These are phyloP conservation scores for Fennellomyces sp. DNA, from an alignment of 371 early-diverging fungal species.

Conservation along the genomic window DNA sequence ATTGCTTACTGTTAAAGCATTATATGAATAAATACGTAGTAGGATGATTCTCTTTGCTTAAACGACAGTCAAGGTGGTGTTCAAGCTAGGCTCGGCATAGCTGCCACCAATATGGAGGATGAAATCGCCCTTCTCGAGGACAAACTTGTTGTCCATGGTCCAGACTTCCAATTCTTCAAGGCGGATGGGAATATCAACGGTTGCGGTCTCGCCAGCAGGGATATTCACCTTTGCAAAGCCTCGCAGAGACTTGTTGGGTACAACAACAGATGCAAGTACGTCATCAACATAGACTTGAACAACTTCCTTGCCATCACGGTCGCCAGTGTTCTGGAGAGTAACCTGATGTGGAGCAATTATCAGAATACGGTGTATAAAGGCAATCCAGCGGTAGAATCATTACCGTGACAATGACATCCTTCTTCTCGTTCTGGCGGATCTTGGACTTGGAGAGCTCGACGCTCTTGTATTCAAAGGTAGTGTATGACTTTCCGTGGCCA, in stretches of 20 bases:
- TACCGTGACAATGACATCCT: constrained; percentile 10
- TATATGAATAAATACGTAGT: no score
- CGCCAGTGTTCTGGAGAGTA: constrained; percentile 42
- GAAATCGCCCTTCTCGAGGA: constrained; percentile 19
- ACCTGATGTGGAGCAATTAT: constrained; percentile 13
- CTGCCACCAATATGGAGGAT: constrained; percentile 22
- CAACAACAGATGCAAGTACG: constrained; percentile 32
- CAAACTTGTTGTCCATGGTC: constrained; percentile 11
- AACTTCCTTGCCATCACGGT: constrained; percentile 48
- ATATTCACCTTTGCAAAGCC: constrained; percentile 39
- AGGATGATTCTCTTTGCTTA: background rate
- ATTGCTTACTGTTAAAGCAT: no score
- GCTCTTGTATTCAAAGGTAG: constrained; percentile 42
- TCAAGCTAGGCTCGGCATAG: constrained; percentile 12
- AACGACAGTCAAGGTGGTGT: constrained; percentile 16
- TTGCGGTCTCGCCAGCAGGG: constrained; percentile 13
- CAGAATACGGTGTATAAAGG: constrained; percentile 9
- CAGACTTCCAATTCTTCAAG: constrained; percentile 21
- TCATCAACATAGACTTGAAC: constrained; percentile 43
- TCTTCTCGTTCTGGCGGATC: constrained; percentile 6
- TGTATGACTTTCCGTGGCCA: constrained; percentile 57
- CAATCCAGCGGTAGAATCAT: background rate
- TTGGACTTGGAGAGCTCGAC: constrained; percentile 19
- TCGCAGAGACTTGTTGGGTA: constrained; percentile 37
- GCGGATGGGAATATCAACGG: constrained; percentile 19